Conservation (phyloP, 495 filamentous ascomycete species). For the Friedmanniomyces simplex region DNA sequence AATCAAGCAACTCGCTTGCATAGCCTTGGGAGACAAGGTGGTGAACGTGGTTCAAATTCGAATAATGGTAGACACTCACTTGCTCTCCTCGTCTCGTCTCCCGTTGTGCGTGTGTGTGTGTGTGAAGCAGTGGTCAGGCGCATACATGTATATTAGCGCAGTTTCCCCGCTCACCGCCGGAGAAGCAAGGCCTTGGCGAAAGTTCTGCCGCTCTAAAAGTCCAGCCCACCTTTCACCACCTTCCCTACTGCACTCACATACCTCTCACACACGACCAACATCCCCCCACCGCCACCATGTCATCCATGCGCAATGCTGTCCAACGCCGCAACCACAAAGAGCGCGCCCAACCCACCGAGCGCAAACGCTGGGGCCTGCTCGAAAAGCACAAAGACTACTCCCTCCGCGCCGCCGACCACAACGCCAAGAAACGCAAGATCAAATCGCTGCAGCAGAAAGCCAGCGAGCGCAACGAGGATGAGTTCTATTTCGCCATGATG, state of each 20-base stretch:
- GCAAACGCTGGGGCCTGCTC: constrained; percentile 71
- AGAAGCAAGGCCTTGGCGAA: not conserved
- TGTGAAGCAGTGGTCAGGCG: too few species aligned
- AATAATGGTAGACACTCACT: too few species aligned
- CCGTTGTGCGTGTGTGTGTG: too few species aligned
- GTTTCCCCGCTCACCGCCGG: not conserved
- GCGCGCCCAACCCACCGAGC: constrained; percentile 73
- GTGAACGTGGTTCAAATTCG: too few species aligned
- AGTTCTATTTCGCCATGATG: constrained; percentile 93
- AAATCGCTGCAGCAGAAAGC: constrained; percentile 72
- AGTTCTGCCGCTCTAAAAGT: not conserved
- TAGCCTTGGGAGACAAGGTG: too few species aligned
- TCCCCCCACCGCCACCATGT: constrained; percentile 43
- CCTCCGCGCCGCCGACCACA: constrained; percentile 80
- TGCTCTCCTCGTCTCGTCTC: too few species aligned
- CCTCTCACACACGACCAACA: not conserved
- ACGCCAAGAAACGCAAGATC: constrained; percentile 69
- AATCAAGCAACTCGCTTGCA: too few species aligned
- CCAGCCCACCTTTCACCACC: not conserved
- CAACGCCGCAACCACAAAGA: constrained; percentile 72
- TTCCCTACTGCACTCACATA: not conserved
- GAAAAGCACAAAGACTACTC: constrained; percentile 96
- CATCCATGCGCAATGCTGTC: constrained; percentile 75
- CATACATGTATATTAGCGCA: too few species aligned
- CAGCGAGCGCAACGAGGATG: constrained; percentile 82